phyloP scores from a whole-genome alignment of 768 basidiomycete genomes.

The Auricularia sp. region DNA sequence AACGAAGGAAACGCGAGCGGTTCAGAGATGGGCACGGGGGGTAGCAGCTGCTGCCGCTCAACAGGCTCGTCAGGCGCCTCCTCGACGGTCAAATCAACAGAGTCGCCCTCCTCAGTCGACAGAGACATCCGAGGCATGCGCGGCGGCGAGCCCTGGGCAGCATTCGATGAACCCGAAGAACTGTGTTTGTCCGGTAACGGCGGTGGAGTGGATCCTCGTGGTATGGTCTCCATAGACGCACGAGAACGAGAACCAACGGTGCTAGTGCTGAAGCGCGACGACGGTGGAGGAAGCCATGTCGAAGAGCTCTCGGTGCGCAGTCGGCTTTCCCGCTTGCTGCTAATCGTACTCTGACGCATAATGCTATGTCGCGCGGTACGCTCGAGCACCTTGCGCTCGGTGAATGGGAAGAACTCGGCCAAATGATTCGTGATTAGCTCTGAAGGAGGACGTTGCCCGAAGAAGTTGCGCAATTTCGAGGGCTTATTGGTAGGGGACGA shows the following conservation, averaged over 20 bases:
- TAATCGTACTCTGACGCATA: conserved; percentile 49
- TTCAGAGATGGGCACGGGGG: conserved; percentile 70
- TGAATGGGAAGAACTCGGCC: conserved; percentile 89
- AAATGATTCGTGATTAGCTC: conserved; percentile 94
- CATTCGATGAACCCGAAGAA: conserved; percentile 26
- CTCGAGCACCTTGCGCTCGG: conserved; percentile 84
- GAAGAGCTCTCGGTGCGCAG: conserved; percentile 18
- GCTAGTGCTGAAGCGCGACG: conserved; percentile 56
- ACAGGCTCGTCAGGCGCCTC: conserved; percentile 17
- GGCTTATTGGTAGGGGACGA: neutral
- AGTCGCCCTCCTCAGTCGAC: conserved; percentile 62
- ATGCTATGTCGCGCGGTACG: conserved; percentile 86
- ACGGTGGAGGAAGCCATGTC: conserved; percentile 24
- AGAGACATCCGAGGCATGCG: conserved; percentile 68
- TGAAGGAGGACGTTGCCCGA: conserved; percentile 94
- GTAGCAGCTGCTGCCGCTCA: conserved; percentile 45
- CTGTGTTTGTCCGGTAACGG: conserved; percentile 19
- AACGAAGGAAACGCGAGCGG: conserved; percentile 41
- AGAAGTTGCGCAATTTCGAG: conserved; percentile 81
- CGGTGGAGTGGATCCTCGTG: conserved; percentile 35
- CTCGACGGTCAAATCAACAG: conserved; percentile 50
- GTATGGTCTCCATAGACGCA: conserved; percentile 1
- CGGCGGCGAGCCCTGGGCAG: conserved; percentile 32
- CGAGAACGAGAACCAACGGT: conserved; percentile 19
- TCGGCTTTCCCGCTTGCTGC: conserved; percentile 37